Conservation (phyloP, 257 asterid species). For the Knoxia roxburghii region DNA sequence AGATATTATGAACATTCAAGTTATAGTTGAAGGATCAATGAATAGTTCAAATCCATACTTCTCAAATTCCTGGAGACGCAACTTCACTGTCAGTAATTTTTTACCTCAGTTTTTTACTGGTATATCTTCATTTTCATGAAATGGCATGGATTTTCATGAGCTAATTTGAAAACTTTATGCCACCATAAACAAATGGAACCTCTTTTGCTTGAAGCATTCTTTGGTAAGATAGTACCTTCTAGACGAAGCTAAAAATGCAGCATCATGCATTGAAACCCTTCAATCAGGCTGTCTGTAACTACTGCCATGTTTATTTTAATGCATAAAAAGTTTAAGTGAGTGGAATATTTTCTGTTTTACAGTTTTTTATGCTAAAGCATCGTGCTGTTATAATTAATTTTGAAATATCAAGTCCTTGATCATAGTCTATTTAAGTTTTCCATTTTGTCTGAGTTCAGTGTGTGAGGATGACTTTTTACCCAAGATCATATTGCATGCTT, state of each 20-base stretch:
- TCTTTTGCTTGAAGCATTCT: background rate
- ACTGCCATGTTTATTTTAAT: too few species aligned
- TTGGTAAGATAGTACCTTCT: background rate
- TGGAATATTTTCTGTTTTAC: background rate
- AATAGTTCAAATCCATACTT: slow-evolving; percentile 85
- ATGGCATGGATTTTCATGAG: background rate
- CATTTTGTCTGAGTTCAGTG: too few species aligned
- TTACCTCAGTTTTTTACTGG: background rate
- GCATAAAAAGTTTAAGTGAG: background rate
- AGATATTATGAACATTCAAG: slow-evolving; percentile 65
- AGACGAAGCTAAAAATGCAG: background rate
- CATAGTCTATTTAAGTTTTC: too few species aligned
- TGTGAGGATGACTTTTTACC: too few species aligned
- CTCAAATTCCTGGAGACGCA: slow-evolving; percentile 87
- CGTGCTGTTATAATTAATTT: too few species aligned
- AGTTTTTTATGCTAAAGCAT: too few species aligned
- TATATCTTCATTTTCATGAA: background rate
- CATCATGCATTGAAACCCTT: background rate
- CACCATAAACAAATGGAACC: background rate
- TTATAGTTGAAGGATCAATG: slow-evolving; percentile 95
- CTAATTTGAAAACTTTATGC: background rate
- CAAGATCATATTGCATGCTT: too few species aligned
- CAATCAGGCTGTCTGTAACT: too few species aligned
- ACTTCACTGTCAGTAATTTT: slow-evolving; percentile 52
- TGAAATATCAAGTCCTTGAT: too few species aligned